These are phyloP conservation scores for Arthrobotrys entomopaga DNA, from an alignment of 2,329 filamentous ascomycete genomes.

Conservation along the genomic window DNA sequence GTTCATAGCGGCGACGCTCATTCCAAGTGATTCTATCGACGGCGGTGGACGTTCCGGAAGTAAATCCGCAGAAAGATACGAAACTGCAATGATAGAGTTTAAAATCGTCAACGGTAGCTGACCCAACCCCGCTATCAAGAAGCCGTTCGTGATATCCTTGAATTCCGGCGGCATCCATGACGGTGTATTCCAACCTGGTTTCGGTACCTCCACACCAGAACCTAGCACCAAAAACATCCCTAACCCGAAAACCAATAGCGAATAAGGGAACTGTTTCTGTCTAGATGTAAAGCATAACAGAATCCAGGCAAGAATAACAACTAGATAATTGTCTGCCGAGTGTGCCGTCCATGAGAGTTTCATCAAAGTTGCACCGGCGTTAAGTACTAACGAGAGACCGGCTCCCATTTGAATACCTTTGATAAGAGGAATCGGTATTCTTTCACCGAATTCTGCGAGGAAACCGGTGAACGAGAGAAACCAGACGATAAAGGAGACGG, in stretches of 20 bases:
- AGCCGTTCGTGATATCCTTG: constrained; percentile 57
- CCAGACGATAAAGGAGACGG: constrained; percentile 78
- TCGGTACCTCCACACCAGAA: constrained; percentile 55
- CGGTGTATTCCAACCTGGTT: constrained; percentile 56
- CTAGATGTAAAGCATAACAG: constrained; percentile 73
- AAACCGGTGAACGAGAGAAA: constrained; percentile 81
- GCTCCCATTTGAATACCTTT: constrained; percentile 96
- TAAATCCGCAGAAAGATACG: constrained; percentile 79
- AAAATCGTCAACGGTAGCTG: constrained; percentile 91
- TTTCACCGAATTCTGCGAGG: constrained; percentile 76
- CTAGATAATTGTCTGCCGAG: constrained; percentile 79
- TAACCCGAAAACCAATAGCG: constrained; percentile 75
- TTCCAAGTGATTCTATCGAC: constrained; percentile 78
- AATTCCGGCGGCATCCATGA: constrained; percentile 37
- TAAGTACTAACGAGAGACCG: constrained; percentile 82
- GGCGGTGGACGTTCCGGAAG: constrained; percentile 76
- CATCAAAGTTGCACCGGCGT: constrained; percentile 76
- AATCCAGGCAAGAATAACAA: constrained; percentile 78
- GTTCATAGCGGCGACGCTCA: constrained; percentile 87
- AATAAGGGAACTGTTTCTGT: constrained; percentile 77
- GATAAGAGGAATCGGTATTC: constrained; percentile 85
- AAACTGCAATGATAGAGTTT: constrained; percentile 90
- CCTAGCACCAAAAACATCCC: constrained; percentile 73
- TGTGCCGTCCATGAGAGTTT: constrained; percentile 75
- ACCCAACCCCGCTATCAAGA: constrained; percentile 71